Evolutionary conservation across 1,284 basidiomycete genomes (phyloP).

Genomic region (Fomitopsis palustris): DNA sequence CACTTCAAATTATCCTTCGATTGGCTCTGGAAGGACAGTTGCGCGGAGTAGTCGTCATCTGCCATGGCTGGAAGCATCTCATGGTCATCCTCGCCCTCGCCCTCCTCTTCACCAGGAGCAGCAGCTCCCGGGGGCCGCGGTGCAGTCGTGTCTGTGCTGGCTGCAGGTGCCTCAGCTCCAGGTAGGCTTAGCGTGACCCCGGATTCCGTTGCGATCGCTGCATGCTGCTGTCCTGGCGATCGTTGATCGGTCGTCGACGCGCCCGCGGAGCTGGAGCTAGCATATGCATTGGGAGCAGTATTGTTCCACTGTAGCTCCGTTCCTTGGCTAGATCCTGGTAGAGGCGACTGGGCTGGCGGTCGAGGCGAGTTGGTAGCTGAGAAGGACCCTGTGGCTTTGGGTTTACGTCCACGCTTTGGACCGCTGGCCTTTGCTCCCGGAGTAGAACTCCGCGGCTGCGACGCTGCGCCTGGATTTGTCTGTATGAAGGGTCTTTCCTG

Average conservation of each 20-base stretch:
- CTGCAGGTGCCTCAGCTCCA: constrained; percentile 16
- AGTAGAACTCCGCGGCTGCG: constrained; percentile 27
- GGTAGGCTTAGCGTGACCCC: constrained; percentile 22
- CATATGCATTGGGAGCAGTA: constrained; percentile 7
- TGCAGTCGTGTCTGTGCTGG: constrained; percentile 11
- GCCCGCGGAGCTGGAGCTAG: background rate
- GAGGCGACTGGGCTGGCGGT: constrained; percentile 14
- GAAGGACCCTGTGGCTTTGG: constrained; percentile 35
- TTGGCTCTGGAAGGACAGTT: constrained; percentile 75
- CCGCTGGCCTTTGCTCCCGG: constrained; percentile 37
- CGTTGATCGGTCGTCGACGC: background rate
- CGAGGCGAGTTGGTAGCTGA: constrained; percentile 20
- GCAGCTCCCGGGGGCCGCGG: constrained; percentile 20
- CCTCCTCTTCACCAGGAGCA: constrained; percentile 38
- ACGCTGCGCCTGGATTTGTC: constrained; percentile 17
- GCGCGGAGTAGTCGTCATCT: constrained; percentile 80
- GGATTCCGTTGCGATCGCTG: constrained; percentile 12
- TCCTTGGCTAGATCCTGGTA: constrained; percentile 14
- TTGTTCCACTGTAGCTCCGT: constrained; percentile 21
- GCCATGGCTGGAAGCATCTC: constrained; percentile 78
- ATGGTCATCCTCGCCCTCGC: constrained; percentile 57
- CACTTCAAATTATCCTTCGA: constrained; percentile 83
- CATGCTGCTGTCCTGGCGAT: constrained; percentile 1
- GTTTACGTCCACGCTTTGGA: constrained; percentile 58
- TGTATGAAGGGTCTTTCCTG: constrained; percentile 33